Conservation (phyloP, 495 filamentous ascomycete genomes). For the Lineolata rhizophorae region DNA sequence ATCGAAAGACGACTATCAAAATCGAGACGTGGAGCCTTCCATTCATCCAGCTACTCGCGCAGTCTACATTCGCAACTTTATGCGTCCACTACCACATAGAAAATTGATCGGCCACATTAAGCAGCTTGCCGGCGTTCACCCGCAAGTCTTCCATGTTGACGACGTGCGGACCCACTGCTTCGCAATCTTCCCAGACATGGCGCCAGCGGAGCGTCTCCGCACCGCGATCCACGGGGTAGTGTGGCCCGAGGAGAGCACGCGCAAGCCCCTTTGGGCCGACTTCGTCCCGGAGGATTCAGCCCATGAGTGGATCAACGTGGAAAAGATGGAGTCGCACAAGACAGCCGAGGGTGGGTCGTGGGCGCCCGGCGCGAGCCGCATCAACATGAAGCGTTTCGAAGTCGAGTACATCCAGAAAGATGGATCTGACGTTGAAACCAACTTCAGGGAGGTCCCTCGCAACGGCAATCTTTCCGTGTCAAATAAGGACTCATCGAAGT, state of each 20-base stretch:
- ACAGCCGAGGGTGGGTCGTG: too few species aligned
- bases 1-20: background rate
- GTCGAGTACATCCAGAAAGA: too few species aligned
- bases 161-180: conserved; percentile 74
- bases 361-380: too few species aligned
- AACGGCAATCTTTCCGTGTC: too few species aligned
- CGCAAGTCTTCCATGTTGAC: conserved; percentile 60
- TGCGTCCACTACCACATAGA: conserved; percentile 55
- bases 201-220: conserved; percentile 60
- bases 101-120: conserved; percentile 44
- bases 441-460: too few species aligned
- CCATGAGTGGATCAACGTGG: conserved; percentile 48
- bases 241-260: conserved; percentile 72
- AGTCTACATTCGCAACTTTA: conserved; percentile 79
- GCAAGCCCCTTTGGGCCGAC: conserved; percentile 73
- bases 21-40: conserved; percentile 35
- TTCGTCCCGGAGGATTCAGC: conserved; percentile 66
- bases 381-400: too few species aligned
- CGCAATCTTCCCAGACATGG: conserved; percentile 39
- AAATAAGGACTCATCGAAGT: too few species aligned
- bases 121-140: conserved; percentile 38
- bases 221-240: conserved; percentile 50
- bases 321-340: too few species aligned
- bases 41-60: conserved; percentile 66
- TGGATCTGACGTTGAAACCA: too few species aligned